Base-by-base conservation (phyloP, 2,329 filamentous ascomycete genomes). In the Cladosporium phlei region DNA sequence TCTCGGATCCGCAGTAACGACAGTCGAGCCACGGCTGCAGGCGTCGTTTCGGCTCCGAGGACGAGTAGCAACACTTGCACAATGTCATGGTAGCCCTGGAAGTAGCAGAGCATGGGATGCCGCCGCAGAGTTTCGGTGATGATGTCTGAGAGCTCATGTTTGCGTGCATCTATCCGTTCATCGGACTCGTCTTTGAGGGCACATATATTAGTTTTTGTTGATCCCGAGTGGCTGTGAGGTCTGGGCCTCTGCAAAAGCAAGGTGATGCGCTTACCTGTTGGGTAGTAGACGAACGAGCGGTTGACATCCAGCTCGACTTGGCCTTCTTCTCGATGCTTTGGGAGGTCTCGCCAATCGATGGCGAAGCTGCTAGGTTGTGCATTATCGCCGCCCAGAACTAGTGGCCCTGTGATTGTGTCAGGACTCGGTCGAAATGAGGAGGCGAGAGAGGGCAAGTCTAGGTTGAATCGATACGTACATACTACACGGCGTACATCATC, bases 1-100 rank as follows among this genome's bases (percentile, higher is more conserved):
- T 98, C 93, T 52, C 93, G 82, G 63, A 98, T 96, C 44, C 89
- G 85, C 34, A 97, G 78, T 24, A 90, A 75, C 3, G 90, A 95
- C 49, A 98, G 80, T n/a, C 86, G 85, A 25, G 86, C 77, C 24
- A 94, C 80, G 12, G 84, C 80, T 5, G 74, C 66, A 14, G 77
- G 73, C 12, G 86, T 83, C 45, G 74, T 64, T 17, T 74, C 61
- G 8, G 79, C 70, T 0, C 84, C 83, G 3, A 98, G 75, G 9
- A 96, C 90, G 11, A 98, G 78, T 30, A 97, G 78, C 50, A 98
- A 77, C 19, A 98, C 93, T 69, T 98, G 94, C 58, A 88, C 93
- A 60, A 98, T 97, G 70, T 98, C 93, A 68, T 98, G 93, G 66
- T 94, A 98, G 64, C 93, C 93, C 71, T 98, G 93, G 67, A 98